Evolutionary conservation across 805 yeast genomes (phyloP), one percentile per base, ranked within the genome.

Genomic region (Kluyveromyces aestuarii): DNA sequence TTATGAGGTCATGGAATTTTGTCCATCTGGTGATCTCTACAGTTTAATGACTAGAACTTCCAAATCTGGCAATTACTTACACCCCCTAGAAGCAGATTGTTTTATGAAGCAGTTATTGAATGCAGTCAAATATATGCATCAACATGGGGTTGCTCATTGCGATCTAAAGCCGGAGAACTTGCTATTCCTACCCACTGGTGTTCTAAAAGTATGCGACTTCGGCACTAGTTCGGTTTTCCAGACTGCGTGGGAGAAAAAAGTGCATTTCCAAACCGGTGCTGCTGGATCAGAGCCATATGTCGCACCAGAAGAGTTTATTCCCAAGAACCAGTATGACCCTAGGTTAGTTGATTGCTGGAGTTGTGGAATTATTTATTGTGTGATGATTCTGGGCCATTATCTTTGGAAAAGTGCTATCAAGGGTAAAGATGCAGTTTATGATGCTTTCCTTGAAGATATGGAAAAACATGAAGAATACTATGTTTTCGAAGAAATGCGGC

Each of bases 1-100:
- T 70, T 79, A 85, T 47, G 96, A 91, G 68, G 87, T 91, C 44
- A 87, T 91, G 96, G 98, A 91, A 68, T 90, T 81, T 63, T 88
- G 96, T 56, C 86, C 95, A 7, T 85, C 87, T 48, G 91, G 91
- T 37, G 91, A 84, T 60, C 67, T 84, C 27, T 84, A 81, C 61
- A 70, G 84, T 1, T 69, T 62, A 37, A 45, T 84, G 35, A 75
- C 83, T 46, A 66, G 76, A 19, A 69, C 76, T 27, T 70, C 76
- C 0, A 68, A 77, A 43, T 75, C 79, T 5, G 72, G 72, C 2
- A 46, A 51, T 11, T 77, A 77, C 2, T 66, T 85, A 17, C 79
- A 80, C 52, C 75, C 73, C 6, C 58, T 72, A 16, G 96, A 90
- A 63, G 81, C 91, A 35, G 96, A 90, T 66, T 90, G 97, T 66